Base-by-base conservation (phyloP, 2,329 filamentous ascomycete species). In the Mycosphaerella arachidis region DNA sequence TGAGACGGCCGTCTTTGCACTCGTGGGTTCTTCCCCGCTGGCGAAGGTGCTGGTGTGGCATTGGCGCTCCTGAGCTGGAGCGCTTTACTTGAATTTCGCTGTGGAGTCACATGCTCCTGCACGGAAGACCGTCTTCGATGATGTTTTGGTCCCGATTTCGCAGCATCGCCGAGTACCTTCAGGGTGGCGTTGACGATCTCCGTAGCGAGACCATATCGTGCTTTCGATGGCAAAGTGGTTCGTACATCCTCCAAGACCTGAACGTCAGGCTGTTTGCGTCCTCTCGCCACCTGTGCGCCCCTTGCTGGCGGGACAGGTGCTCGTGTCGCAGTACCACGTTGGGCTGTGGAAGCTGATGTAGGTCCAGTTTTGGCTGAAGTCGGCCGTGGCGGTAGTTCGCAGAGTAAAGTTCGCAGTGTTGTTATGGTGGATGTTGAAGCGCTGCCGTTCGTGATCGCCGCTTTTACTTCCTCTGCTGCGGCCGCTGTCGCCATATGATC, bases 151-250 rank as follows among this genome's bases (percentile, higher is more conserved):
- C 30, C 30, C 1, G 77, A 73, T 70, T 86, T 91, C 20, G 85
- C 79, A 0, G 85, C 85, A 58, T 89, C 86, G n/a, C 82, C 81
- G 3, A 93, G 79, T 9, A 83, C 80, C 68, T 89, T 91, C 43
- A 92, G 78, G 1, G 86, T 81, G 6, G 79, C 78, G 71, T 92
- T 93, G 68, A 91, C 84, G 37, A 91, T 79, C 62, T 91, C 84
- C 0, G 89, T 91, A 12, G 89, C 89, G 37, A 92, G 76, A 48
- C 84, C 79, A 54, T 85, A 86, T 72, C 82, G 85, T 59, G 91
- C 87, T 66, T 82, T 84, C 5, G 78, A 71, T 4, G 81, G 76
- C 31, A 88, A 72, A n/a, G 59, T 51, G 12, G 56, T 56, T 1
- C 66, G n/a, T 4, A 65, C 58, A 51, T 76, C 75, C 54, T 77